Base-by-base conservation (phyloP, 73 alveolate species). In the Symbiodinium pilosum region DNA sequence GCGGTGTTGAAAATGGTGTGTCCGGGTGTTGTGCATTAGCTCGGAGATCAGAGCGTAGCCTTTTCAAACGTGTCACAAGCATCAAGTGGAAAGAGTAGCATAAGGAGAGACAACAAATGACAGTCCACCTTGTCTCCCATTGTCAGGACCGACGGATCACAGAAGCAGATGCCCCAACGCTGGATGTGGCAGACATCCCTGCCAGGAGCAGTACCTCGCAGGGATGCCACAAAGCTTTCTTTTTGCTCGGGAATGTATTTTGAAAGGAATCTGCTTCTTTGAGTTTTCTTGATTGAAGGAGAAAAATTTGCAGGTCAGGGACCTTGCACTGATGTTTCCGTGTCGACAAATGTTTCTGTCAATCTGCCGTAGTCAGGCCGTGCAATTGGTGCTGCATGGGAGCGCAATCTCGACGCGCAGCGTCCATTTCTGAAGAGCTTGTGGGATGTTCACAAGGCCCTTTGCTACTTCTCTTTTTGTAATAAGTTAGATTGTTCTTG, bases 161-260 rank as follows among this genome's bases (percentile, higher is more conserved):
- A 64, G 81, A 64, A 64, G 34, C 81, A n/a, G 81, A 64, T 64
- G 81, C 81, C 81, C 81, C 81, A 38, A 28, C 81, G 30, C 30
- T 64, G 81, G 81, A 64, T 14, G 81, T 64, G 12, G 18, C 24
- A 14, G 81, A 64, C 81, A 64, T 64, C 81, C 81, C 81, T 16
- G 81, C 81, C 30, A 34, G 81, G 39, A 64, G 30, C 81, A 64
- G 81, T n/a, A 8, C 38, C 34, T 14, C 7, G 81, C 12, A 34
- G 8, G 77, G 1, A 64, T 64, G 77, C 73, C 26, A 24, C 20
- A 26, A 0, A 24, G 73, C 26, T 26, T 0, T 26, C 32, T 51
- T 54, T 54, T 54, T 24, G 34, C 73, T 24, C 73, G 32, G 26
- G 73, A 16, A 30, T 54, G 32, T 3, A 9, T n/a, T n/a, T n/a